Conservation (phyloP, 2,329 filamentous ascomycete genomes). For the Penicillium freii region DNA sequence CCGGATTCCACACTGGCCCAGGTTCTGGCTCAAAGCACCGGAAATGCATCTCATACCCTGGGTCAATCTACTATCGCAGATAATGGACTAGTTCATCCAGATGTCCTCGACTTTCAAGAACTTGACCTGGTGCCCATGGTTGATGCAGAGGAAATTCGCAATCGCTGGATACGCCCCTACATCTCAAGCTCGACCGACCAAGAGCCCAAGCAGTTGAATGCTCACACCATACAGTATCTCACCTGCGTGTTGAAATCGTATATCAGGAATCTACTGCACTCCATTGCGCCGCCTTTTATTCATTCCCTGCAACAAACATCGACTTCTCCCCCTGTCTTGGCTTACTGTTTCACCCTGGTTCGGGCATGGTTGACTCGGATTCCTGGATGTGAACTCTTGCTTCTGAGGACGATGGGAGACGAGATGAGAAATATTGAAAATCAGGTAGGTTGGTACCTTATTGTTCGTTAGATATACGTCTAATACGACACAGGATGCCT, state of each 20-base stretch:
- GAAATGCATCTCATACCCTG: neutral
- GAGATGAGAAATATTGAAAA: constrained; percentile 27
- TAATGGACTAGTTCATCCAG: neutral
- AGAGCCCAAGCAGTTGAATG: constrained; percentile 23
- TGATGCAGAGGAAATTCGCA: constrained; percentile 25
- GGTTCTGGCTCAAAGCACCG: neutral
- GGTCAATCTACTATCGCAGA: neutral
- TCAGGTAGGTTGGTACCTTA: constrained; percentile 11
- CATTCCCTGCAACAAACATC: constrained; percentile 22
- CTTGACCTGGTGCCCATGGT: constrained; percentile 18
- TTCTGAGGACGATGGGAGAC: constrained; percentile 18
- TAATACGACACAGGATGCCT: constrained; percentile 12
- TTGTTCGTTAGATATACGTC: neutral
- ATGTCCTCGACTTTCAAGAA: neutral
- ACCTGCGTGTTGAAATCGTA: constrained; percentile 27
- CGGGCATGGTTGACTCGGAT: constrained; percentile 28
- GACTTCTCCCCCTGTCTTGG: constrained; percentile 16
- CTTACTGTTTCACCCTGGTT: constrained; percentile 30
- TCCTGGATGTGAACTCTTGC: constrained; percentile 28
- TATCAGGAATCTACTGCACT: constrained; percentile 16
- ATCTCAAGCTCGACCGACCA: constrained; percentile 16
- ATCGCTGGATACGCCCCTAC: constrained; percentile 30
- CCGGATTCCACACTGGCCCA: neutral
- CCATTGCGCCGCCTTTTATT: constrained; percentile 25
- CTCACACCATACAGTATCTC: constrained; percentile 27